Base-by-base conservation (phyloP, 805 yeast genomes). In the Candida endomychidarum region DNA sequence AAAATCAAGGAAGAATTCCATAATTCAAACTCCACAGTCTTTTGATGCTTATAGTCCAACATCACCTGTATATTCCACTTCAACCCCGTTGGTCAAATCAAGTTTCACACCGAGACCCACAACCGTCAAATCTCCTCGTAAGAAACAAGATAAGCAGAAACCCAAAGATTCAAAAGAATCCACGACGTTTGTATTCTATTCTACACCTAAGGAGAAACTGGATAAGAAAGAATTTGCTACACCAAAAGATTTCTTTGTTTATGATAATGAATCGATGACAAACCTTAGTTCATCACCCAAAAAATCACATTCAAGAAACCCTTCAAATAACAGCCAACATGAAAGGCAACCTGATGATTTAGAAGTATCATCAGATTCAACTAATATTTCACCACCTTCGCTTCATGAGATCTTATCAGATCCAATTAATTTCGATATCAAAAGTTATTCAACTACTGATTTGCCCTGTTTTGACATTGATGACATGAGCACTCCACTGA, bases 171-270 rank as follows among this genome's bases (percentile, higher is more conserved):
- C 34, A 4, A 28, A 28, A 10, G 31, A 28, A 7, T 8, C 31
- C 4, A 15, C 17, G 33, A 29, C 22, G 7, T 32, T 32, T 32
- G 35, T 32, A 8, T 32, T 34, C n/a, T 38, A 32, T 32, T 32
- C 24, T n/a, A 32, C 35, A 5, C 30, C 29, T 6, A 12, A 17
- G 12, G 34, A 24, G 25, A 29, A 29, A 37, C 31, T 15, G 10
- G 29, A 34, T 6, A 34, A 31, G 9, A 24, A 12, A 34, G n/a
- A 20, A 8, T 25, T 21, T 12, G 10, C 41, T n/a, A 44, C 47
- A 12, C 47, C 47, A 2, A 41, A 31, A 7, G 47, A 44, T 10
- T 18, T 44, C 3, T 43, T 43, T 10, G 37, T 29, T 14, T 34
- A 7, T 37, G 37, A 31, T 11, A 25, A 30, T 17, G 42, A 43